A percentile compares a stretch with the other conserved stretches of the same genome.
Evolutionary conservation across 768 basidiomycete genomes (phyloP).

Genomic region (Tylopilus felleus): DNA sequence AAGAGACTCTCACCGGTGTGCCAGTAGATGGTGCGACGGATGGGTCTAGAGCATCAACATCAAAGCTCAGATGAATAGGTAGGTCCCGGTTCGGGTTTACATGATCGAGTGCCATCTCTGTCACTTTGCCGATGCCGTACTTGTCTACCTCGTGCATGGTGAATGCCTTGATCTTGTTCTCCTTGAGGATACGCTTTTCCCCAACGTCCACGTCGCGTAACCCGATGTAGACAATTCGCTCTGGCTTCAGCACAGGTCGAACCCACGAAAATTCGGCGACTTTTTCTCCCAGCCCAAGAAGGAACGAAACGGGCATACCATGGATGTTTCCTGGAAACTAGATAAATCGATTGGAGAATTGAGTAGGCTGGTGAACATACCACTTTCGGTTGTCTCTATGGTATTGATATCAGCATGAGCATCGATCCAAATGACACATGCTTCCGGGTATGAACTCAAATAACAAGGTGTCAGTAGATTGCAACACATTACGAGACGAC

Average conservation of each 20-base stretch:
- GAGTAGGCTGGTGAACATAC: constrained; percentile 32
- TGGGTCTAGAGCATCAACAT: constrained; percentile 94
- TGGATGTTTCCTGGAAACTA: constrained; percentile 78
- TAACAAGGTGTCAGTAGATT: constrained; percentile 3
- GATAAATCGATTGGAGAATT: neutral
- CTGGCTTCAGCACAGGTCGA: constrained; percentile 62
- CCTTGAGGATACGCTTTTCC: constrained; percentile 82
- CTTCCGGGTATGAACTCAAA: constrained; percentile 65
- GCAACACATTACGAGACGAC: neutral
- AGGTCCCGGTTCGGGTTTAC: constrained; percentile 80
- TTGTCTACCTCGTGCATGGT: constrained; percentile 89
- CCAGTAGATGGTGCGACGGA: constrained; percentile 95
- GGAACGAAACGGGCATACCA: constrained; percentile 97
- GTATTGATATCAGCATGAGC: constrained; percentile 99
- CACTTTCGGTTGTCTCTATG: constrained; percentile 70
- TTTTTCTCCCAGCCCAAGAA: constrained; percentile 49
- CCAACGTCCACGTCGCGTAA: constrained; percentile 88
- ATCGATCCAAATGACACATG: constrained; percentile 94
- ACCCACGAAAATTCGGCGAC: constrained; percentile 53
- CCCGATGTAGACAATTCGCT: constrained; percentile 93
- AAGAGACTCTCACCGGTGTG: constrained; percentile 60
- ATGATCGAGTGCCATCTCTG: constrained; percentile 94
- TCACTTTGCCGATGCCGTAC: constrained; percentile 90
- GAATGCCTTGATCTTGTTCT: constrained; percentile 80
- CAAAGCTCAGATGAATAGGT: constrained; percentile 95